phyloP scores from a whole-genome alignment of 2,329 filamentous ascomycete species.

The Grosmannia clavigera region DNA sequence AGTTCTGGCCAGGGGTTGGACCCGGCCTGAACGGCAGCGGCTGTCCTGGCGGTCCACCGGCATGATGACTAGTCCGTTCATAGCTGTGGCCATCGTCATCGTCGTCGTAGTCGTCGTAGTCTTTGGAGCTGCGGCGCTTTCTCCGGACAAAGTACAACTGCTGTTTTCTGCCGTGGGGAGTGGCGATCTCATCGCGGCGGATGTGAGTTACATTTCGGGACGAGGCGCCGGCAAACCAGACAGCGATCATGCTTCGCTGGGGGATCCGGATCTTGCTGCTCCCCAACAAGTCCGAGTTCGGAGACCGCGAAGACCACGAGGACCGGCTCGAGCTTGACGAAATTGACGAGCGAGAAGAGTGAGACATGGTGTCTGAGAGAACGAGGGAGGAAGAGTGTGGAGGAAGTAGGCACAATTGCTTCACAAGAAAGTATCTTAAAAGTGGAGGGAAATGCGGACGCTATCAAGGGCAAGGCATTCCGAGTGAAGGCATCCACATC shows the following conservation, averaged over 20 bases:
- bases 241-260: neutral
- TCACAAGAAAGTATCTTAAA: too few relatives aligned
- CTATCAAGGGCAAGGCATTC: neutral
- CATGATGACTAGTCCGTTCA: neutral
- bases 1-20: neutral
- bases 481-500: neutral
- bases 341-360: neutral
- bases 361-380: neutral
- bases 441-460: neutral
- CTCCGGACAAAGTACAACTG: neutral
- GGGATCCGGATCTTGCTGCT: neutral
- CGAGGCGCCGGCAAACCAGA: constrained; percentile 7
- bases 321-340: neutral
- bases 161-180: neutral
- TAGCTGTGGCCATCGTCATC: neutral
- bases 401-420: neutral
- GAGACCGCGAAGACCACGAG: neutral
- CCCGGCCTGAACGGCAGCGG: neutral
- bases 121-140: neutral
- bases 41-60: neutral
- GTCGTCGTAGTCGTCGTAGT: neutral
- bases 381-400: neutral
- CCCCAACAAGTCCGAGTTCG: neutral
- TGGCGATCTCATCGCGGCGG: constrained; percentile 2
- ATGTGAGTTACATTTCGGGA: constrained; percentile 6